Evolutionary conservation across 192 early-diverging fungal species (phyloP), one percentile per base, ranked within the genome.

Genomic region (Linnemannia schmuckeri): DNA sequence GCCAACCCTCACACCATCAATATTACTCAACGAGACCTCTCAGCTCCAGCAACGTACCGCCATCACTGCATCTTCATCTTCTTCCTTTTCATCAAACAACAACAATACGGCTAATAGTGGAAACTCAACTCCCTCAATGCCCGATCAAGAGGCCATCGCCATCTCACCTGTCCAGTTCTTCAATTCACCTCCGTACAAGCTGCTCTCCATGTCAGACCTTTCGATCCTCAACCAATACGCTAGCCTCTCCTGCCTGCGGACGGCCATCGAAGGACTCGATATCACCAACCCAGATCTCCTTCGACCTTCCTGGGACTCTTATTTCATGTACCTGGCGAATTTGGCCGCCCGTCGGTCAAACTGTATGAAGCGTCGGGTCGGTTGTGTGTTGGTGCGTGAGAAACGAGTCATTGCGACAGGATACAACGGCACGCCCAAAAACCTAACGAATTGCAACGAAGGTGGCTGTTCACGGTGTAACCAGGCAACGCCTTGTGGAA

Each of bases 311-410:
- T 96, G 98, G 98, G 99, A 99, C 91, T 96, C 95, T 0, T 99
- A 99, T 85, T 99, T 99, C 89, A 98, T 99, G 96, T 91, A 94
- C 37, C 87, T 99, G 27, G 97, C 97, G 6, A 95, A 98, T 81
- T 91, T 99, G 46, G 98, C 98, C 17, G 96, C 98, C 10, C 89
- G 92, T 41, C 89, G 98, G 46, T 95, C 95, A 24, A 99, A 99
- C 79, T 99, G 97, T 90, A 99, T 99, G 99, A 99, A 99, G 76
- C 93, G 98, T 33, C 93, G 97, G 42, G 99, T 99, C 17, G 99
- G 99, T 1, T 97, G 96, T 88, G 97, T 99, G 20, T 87, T 99
- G 33, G 96, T 97, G 27, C 96, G 95, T 72, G 94, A 99, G 72
- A 92, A 88, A 47, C 91, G 96, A 63, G 96, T 99, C 40, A 96